Base-by-base conservation (phyloP, 2,329 filamentous ascomycete species). In the Microcyclospora tardicrescens region DNA sequence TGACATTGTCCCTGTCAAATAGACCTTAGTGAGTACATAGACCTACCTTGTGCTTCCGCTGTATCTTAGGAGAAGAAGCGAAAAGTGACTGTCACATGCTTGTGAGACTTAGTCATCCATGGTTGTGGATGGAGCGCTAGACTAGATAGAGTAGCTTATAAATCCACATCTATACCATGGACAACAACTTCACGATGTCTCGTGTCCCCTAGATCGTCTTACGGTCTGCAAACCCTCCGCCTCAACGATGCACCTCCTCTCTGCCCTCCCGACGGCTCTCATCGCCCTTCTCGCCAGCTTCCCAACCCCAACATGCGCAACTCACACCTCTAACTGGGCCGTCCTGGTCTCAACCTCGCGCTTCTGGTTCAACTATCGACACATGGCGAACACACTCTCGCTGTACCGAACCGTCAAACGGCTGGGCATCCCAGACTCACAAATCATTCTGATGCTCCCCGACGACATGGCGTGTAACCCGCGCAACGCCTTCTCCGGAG, bases 401-500 rank as follows among this genome's bases (percentile, higher is more conserved):
- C 79, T 98, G 47, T 98, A 98, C 66, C 84, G 91, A 42, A 98
- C 91, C 41, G 91, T 98, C 46, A 98, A 98, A 68, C 84, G 91
- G 10, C 78, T 98, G 29, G 91, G 91, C 35, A 98, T 98, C 43
- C 91, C 91, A 28, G 91, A 98, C 64, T 94, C 85, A 37, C 91
- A 98, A 61, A 98, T 98, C 64, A 96, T 98, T 60, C 81, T 98
- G 50, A 96, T 98, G 87, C 77, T 98, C n/a, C 91, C 91, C 15
- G 91, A 98, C 61, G 91, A 98, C 67, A 96, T 98, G 85, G 91
- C 91, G 30, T 98, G 91, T 71, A 98, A 98, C 64, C 91, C 91
- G 27, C 85, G 91, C 55, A 98, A 98, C 61, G 86, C 87, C 36
- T 98, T 98, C 61, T 87, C 91, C 0, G 91, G 91, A 37, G 95